These are phyloP conservation scores for Naganishia albida DNA, from an alignment of 1,284 basidiomycete species.

Conservation along the genomic window DNA sequence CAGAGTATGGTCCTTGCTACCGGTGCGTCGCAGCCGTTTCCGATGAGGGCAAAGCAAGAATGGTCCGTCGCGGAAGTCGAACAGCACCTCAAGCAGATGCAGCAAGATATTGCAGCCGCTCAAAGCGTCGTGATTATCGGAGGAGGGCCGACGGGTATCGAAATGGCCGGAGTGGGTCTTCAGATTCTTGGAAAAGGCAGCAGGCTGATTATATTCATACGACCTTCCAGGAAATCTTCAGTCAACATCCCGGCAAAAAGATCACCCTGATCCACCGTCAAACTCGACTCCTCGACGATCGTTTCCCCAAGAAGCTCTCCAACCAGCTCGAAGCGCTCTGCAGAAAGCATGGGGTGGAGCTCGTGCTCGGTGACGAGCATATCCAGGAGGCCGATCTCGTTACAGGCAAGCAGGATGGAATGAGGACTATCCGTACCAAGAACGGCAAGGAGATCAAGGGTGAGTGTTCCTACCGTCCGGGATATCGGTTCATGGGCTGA, in stretches of 20 bases:
- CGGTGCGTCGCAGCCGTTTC: constrained; percentile 47
- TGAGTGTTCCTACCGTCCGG: constrained; percentile 25
- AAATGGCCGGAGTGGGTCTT: constrained; percentile 53
- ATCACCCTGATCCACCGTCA: constrained; percentile 37
- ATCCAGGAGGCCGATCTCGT: constrained; percentile 27
- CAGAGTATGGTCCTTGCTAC: constrained; percentile 44
- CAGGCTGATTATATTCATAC: background rate
- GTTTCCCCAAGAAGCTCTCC: constrained; percentile 42
- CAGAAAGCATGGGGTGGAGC: constrained; percentile 44
- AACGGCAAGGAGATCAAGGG: constrained; percentile 47
- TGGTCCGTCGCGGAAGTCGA: constrained; percentile 38
- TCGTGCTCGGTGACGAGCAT: constrained; percentile 49
- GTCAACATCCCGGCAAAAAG: constrained; percentile 40
- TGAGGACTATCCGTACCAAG: constrained; percentile 42
- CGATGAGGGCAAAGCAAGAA: constrained; percentile 46
- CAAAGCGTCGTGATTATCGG: constrained; percentile 51
- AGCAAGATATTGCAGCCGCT: constrained; percentile 45
- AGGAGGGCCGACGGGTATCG: constrained; percentile 56
- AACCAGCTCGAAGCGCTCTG: constrained; percentile 43
- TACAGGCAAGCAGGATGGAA: constrained; percentile 38
- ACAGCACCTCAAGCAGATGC: constrained; percentile 39
- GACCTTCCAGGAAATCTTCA: constrained; percentile 42
- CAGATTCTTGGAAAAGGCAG: background rate
- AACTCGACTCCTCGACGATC: constrained; percentile 30
- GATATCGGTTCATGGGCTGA: background rate